Percentiles rank a stretch among this genome's conserved stretches.
Conservation (phyloP, 106 monocot species). For the Narthecium ossifragum region DNA sequence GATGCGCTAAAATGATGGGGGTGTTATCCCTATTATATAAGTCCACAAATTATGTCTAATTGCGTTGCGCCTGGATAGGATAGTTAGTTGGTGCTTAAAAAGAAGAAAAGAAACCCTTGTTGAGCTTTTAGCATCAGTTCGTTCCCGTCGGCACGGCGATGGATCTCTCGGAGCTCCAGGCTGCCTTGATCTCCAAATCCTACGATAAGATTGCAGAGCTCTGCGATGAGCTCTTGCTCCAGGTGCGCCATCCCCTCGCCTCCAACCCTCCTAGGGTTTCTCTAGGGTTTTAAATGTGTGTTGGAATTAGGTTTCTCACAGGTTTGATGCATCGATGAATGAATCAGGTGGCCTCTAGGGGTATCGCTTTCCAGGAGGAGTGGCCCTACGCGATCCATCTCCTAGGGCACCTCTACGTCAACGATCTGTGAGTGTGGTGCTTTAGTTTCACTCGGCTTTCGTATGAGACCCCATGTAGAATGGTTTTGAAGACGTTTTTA, state of each 20-base stretch:
- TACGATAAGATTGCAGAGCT: conserved; percentile 55
- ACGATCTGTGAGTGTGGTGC: conserved; percentile 61
- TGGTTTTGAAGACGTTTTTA: conserved; percentile 1
- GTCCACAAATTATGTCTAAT: too few species aligned
- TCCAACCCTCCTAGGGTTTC: background rate
- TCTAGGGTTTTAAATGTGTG: background rate
- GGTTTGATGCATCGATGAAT: background rate
- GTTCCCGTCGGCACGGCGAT: too few species aligned
- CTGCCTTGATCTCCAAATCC: conserved; percentile 58
- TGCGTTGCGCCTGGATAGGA: too few species aligned
- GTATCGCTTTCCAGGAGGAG: conserved; percentile 47
- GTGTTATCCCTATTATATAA: too few species aligned
- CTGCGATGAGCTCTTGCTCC: conserved; percentile 90
- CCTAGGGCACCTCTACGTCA: conserved; percentile 66
- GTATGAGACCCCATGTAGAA: too few species aligned
- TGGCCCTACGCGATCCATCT: conserved; percentile 96
- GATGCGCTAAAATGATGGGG: too few species aligned
- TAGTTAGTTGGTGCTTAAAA: too few species aligned
- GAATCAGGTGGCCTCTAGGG: conserved; percentile 54
- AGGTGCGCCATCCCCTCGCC: conserved; percentile 24
- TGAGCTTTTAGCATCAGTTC: too few species aligned
- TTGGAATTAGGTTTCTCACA: background rate
- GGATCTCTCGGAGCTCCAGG: conserved; percentile 69
- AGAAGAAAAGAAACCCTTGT: too few species aligned
- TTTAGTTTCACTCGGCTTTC: background rate